Conservation (phyloP, 2,329 filamentous ascomycete genomes). For the Clarireedia homoeocarpa region DNA sequence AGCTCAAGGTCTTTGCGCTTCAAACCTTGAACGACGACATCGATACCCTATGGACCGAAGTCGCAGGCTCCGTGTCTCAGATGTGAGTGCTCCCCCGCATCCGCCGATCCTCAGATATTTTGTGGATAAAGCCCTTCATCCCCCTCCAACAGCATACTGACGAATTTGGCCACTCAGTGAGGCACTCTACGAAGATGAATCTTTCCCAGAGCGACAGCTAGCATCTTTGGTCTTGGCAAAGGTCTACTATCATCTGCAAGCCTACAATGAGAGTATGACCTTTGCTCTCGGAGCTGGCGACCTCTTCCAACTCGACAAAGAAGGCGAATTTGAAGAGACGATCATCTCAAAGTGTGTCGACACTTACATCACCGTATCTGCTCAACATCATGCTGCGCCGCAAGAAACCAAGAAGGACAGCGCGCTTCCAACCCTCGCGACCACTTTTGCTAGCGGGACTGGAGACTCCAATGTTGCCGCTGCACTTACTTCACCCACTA, state of each 20-base stretch:
- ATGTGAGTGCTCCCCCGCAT: conserved; percentile 56
- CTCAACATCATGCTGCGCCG: conserved; percentile 45
- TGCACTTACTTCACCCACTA: conserved; percentile 76
- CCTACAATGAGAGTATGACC: conserved; percentile 98
- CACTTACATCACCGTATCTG: conserved; percentile 83
- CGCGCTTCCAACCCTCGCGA: conserved; percentile 52
- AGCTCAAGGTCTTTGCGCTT: conserved; percentile 90
- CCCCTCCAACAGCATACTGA: conserved; percentile 13
- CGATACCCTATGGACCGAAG: conserved; percentile 95
- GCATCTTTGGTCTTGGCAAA: conserved; percentile 93
- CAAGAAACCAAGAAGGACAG: conserved; percentile 42
- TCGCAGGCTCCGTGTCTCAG: conserved; percentile 82
- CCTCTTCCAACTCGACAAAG: conserved; percentile 84
- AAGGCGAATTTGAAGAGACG: conserved; percentile 95
- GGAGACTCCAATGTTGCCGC: conserved; percentile 53
- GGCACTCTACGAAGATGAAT: conserved; percentile 93
- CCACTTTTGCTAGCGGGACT: conserved; percentile 63
- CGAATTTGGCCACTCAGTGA: conserved; percentile 50
- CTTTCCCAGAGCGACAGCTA: conserved; percentile 87
- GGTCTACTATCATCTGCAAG: conserved; percentile 97
- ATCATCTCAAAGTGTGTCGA: conserved; percentile 98
- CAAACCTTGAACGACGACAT: conserved; percentile 95
- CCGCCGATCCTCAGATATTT: not conserved
- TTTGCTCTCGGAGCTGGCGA: conserved; percentile 93
- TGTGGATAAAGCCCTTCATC: not conserved